Base-by-base conservation (phyloP, 164 flowering plant species). In the Chimonanthus praecox region DNA sequence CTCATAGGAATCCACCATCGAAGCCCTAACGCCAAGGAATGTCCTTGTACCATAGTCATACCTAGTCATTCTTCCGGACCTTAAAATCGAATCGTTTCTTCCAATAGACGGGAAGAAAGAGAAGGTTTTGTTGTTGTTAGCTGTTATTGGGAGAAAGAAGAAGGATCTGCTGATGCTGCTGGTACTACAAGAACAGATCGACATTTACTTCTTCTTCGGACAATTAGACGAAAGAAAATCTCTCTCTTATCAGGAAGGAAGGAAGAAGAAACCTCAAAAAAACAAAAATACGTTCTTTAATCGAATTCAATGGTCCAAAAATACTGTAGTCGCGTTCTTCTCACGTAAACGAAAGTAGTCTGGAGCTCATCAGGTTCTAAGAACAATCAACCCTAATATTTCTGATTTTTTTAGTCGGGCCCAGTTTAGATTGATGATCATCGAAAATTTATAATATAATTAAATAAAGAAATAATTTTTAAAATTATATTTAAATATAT, bases 1-100 rank as follows among this genome's bases (percentile, higher is more conserved):
- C 62, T 81, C 93, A 33, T 81, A 79, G 0, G 97, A 89, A 76
- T 89, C 87, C 60, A 89, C 90, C 82, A 77, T 72, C 2, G 97
- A 90, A 74, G 94, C 91, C 70, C 86, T 85, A 4, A 78, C 71
- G 11, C 69, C 66, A 13, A 67, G 51, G 49, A 65, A 78, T 74
- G 67, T 77, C 83, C 82, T 77, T 63, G 67, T 80, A 33, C 33
- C 33, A 70, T 51, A 66, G 61, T 72, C 58, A 33, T 71, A 68
- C 50, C 58, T 54, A 13, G 16, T 13, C 4, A 13, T n/a, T 54
- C 60, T n/a, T 54, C 60, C 60, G 11, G 5, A 11, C 45, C 10
- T 5, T 33, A 43, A 44, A 15, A 67, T 46, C 47, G 49, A 7
- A 16, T 8, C 70, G 9, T 48, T 46, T 47, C 54, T 69, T 66